A percentile compares a stretch with the other conserved stretches of the same genome.
Evolutionary conservation across 2,329 filamentous ascomycete species (phyloP).

Genomic region (Monosporascus sp.): DNA sequence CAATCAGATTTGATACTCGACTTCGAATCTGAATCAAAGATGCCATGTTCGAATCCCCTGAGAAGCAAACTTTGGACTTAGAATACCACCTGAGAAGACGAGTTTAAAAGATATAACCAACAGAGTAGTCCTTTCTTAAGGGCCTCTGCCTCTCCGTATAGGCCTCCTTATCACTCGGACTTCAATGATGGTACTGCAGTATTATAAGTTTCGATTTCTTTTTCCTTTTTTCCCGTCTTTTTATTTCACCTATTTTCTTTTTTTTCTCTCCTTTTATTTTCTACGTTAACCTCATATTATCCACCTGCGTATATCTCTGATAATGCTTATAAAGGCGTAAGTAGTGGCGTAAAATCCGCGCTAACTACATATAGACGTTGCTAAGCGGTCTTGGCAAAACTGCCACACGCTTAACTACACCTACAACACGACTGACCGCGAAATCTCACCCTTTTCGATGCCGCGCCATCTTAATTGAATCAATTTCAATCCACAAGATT

Average conservation of each 20-base stretch:
- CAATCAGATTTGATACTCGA: not conserved
- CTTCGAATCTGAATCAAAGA: not conserved
- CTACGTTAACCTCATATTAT: too few species aligned
- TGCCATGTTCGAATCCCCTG: not conserved
- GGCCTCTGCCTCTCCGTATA: fast-evolving
- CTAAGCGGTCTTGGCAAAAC: not conserved
- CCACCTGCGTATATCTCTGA: too few species aligned
- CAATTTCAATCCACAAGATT: not conserved
- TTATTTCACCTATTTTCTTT: too few species aligned
- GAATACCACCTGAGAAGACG: not conserved
- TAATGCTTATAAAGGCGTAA: too few species aligned
- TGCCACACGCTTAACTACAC: not conserved
- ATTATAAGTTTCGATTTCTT: too few species aligned
- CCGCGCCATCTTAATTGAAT: not conserved
- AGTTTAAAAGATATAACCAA: not conserved
- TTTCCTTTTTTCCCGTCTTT: too few species aligned
- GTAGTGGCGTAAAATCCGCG: too few species aligned
- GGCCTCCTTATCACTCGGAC: too few species aligned
- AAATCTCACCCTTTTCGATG: not conserved
- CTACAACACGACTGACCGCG: not conserved
- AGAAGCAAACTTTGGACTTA: not conserved
- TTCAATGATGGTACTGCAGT: too few species aligned
- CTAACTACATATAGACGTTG: too few species aligned
- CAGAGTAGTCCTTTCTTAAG: too few species aligned
- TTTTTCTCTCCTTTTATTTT: too few species aligned